phyloP scores from a whole-genome alignment of 108 stramenopile species.

The Poteriospumella lacustris region DNA sequence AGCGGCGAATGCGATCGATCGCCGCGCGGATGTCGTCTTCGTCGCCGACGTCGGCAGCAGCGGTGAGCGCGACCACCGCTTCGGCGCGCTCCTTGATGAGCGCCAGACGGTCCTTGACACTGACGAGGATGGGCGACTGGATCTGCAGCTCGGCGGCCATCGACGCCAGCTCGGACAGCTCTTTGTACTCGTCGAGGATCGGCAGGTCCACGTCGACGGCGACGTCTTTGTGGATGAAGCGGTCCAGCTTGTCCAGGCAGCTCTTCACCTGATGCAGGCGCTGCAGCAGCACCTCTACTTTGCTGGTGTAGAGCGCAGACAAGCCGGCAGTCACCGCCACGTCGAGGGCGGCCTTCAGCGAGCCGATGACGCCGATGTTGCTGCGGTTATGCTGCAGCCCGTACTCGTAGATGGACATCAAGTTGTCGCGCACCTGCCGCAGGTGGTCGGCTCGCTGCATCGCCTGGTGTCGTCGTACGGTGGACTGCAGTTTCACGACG shows the following conservation, averaged over 20 bases:
- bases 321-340: not conserved
- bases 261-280: not conserved
- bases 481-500: no score
- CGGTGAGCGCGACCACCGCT: not conserved
- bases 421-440: not conserved
- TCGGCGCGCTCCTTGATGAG: not conserved
- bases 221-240: not conserved
- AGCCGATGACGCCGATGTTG: not conserved
- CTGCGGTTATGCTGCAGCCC: not conserved
- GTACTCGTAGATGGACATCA: not conserved
- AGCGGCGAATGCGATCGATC: not conserved
- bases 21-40: not conserved
- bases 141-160: not conserved
- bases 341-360: not conserved
- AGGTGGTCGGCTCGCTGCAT: no score
- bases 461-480: no score
- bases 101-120: not conserved
- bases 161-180: not conserved
- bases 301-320: not conserved
- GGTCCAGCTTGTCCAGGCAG: not conserved
- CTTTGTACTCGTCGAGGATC: not conserved
- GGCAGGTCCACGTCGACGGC: not conserved
- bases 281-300: not conserved
- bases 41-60: not conserved
- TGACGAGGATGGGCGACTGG: not conserved